These are phyloP conservation scores for Flaveria floridana DNA, from an alignment of 140 eudicot genomes.

Conservation along the genomic window DNA sequence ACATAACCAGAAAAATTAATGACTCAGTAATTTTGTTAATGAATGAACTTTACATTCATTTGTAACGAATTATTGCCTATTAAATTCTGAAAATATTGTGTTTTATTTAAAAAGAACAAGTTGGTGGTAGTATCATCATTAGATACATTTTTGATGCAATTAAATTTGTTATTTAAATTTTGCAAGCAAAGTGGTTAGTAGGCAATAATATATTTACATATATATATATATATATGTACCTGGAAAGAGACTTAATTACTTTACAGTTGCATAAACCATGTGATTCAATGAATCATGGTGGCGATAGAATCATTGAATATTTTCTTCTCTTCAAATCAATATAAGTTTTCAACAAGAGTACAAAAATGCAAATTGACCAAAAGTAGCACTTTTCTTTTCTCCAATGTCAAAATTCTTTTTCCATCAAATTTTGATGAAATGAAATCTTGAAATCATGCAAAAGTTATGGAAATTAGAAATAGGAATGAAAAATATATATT, in stretches of 20 bases:
- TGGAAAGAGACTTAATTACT: background rate
- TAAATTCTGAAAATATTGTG: background rate
- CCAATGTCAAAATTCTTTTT: background rate
- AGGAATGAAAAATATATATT: background rate
- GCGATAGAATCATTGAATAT: constrained; percentile 22
- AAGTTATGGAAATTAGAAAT: background rate
- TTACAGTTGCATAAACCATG: constrained; percentile 26
- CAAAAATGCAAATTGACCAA: background rate
- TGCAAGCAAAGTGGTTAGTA: constrained; percentile 21
- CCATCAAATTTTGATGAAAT: background rate
- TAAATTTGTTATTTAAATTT: constrained; percentile 6
- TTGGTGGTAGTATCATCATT: constrained; percentile 24
- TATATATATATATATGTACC: constrained; percentile 1
- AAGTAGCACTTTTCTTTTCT: background rate
- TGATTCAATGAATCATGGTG: constrained; percentile 24
- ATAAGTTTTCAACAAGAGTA: background rate
- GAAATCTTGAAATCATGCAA: constrained; percentile 3
- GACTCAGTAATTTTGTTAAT: background rate
- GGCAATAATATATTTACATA: constrained; percentile 21
- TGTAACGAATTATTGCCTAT: background rate
- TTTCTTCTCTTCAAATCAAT: constrained; percentile 11
- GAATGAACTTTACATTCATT: background rate
- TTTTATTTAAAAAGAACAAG: constrained; percentile 12
- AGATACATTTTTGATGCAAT: constrained; percentile 17
- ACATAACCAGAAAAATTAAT: background rate